A percentile compares a stretch with the other conserved stretches of the same genome.
Evolutionary conservation across 2,329 filamentous ascomycete species (phyloP).

Genomic region (Colletotrichum filicis): DNA sequence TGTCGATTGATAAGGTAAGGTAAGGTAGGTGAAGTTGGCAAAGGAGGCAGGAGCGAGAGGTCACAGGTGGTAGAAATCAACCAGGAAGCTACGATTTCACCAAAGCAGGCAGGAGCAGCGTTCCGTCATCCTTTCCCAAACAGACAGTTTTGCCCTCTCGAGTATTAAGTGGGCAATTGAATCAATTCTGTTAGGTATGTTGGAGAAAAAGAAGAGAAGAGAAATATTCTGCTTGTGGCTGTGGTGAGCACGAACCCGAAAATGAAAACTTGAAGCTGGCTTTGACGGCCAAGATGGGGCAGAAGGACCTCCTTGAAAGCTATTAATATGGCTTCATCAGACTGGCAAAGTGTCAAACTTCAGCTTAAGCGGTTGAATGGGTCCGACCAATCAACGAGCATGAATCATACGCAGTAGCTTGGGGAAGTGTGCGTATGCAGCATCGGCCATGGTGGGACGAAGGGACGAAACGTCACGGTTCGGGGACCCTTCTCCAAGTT

Average conservation of each 20-base stretch:
- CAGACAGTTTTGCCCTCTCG: neutral
- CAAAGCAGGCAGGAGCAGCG: neutral
- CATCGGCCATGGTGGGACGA: slow-evolving; percentile 11
- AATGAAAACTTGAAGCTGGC: neutral
- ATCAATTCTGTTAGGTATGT: neutral
- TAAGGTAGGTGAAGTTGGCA: neutral
- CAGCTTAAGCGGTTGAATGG: neutral
- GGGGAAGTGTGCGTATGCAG: neutral
- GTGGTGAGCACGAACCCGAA: neutral
- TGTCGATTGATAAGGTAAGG: neutral
- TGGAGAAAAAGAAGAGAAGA: neutral
- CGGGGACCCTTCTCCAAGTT: neutral
- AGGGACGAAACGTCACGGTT: slow-evolving; percentile 12
- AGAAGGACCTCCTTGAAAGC: neutral
- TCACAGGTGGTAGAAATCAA: neutral
- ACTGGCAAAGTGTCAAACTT: slow-evolving; percentile 10
- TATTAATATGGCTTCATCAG: slow-evolving; percentile 10
- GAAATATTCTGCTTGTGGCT: neutral
- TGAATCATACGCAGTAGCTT: neutral
- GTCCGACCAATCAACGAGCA: neutral
- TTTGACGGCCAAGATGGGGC: neutral
- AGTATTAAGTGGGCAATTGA: neutral
- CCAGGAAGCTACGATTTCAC: neutral
- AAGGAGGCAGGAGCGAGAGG: neutral
- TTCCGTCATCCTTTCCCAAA: neutral